Conservation (phyloP, 2,329 filamentous ascomycete species). For the Stagonosporopsis rhizophila region DNA sequence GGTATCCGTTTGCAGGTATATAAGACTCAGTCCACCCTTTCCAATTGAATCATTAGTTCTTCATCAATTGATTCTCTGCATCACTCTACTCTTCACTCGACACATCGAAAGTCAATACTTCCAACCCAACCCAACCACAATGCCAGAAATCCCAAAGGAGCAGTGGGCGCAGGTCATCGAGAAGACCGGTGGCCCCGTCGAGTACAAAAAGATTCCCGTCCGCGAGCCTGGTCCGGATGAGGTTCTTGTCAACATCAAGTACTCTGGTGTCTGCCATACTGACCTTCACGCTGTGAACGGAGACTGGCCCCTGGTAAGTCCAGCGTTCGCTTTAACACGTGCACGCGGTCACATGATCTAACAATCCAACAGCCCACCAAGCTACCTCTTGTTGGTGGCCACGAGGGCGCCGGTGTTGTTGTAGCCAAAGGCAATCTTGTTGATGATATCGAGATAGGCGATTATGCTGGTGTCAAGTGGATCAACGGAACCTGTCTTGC, state of each 20-base stretch:
- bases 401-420: slow-evolving; percentile 80
- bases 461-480: slow-evolving; percentile 89
- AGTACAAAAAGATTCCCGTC: slow-evolving; percentile 84
- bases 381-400: slow-evolving; percentile 83
- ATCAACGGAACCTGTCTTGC: slow-evolving; percentile 84
- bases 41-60: slow-evolving; percentile 19
- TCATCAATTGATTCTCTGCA: slow-evolving; percentile 19
- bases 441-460: slow-evolving; percentile 76
- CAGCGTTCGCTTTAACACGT: not conserved
- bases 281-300: slow-evolving; percentile 83
- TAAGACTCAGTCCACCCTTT: slow-evolving; percentile 22
- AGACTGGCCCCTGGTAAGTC: slow-evolving; percentile 77
- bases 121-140: slow-evolving; percentile 37
- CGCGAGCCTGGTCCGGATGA: slow-evolving; percentile 83
- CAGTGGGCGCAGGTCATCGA: slow-evolving; percentile 95
- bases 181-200: slow-evolving; percentile 72
- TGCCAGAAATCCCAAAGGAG: slow-evolving; percentile 72
- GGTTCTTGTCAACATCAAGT: slow-evolving; percentile 90
- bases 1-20: slow-evolving; percentile 23
- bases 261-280: slow-evolving; percentile 89
- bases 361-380: slow-evolving; percentile 63
- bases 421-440: slow-evolving; percentile 82
- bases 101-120: not conserved
- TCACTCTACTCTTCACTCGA: slow-evolving; percentile 7
- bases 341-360: slow-evolving; percentile 14